Evolutionary conservation across 257 asterid species (phyloP).

Genomic region (Cynanchum wilfordii): DNA sequence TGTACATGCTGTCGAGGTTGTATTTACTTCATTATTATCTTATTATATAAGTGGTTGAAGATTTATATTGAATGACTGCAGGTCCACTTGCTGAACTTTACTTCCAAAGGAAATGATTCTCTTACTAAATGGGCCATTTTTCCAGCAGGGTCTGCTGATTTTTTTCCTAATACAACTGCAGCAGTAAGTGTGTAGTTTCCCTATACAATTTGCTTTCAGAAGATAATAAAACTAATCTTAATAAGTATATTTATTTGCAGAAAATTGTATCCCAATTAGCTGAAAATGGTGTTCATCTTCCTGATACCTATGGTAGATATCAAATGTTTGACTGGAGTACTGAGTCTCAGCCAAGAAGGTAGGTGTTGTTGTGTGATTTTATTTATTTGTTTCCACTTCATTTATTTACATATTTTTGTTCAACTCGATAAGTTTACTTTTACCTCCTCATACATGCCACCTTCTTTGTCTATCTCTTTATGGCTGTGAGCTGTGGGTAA

Average conservation of each 20-base stretch:
- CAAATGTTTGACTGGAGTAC: constrained; percentile 53
- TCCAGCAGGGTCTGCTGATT: constrained; percentile 57
- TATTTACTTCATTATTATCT: constrained; percentile 16
- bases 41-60: constrained; percentile 17
- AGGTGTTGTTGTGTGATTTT: not conserved
- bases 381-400: not conserved
- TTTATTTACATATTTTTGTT: not conserved
- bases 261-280: constrained; percentile 54
- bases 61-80: constrained; percentile 36
- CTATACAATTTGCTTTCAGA: not conserved
- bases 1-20: constrained; percentile 8
- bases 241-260: constrained; percentile 32
- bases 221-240: not conserved
- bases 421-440: not conserved
- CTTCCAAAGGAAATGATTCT: constrained; percentile 56
- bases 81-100: constrained; percentile 61
- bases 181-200: constrained; percentile 37
- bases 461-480: not conserved
- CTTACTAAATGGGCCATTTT: constrained; percentile 66
- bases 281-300: constrained; percentile 50
- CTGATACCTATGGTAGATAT: constrained; percentile 73
- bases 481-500: not conserved
- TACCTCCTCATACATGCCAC: not conserved
- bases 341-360: constrained; percentile 63
- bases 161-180: constrained; percentile 59